Percentiles rank a stretch among this genome's conserved stretches.
These are phyloP conservation scores for Mortierella hygrophila DNA, from an alignment of 192 early-diverging fungal species.

Conservation along the genomic window DNA sequence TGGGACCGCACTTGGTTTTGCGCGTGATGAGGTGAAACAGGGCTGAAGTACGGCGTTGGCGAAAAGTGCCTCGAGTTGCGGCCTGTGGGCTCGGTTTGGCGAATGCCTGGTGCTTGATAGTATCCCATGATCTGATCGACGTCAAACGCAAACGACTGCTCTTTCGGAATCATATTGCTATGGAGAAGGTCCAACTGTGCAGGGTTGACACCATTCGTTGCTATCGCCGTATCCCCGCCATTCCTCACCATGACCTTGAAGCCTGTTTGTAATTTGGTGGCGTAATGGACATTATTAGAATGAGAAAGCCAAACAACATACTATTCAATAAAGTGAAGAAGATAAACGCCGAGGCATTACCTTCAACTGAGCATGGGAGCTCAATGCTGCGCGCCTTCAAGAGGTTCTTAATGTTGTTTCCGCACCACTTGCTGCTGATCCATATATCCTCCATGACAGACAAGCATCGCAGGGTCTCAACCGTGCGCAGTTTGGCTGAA, in stretches of 20 bases:
- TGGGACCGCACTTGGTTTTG: slow-evolving; percentile 26
- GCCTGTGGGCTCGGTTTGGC: slow-evolving; percentile 30
- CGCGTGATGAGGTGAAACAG: slow-evolving; percentile 29
- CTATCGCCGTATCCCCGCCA: slow-evolving; percentile 12
- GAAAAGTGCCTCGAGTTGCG: slow-evolving; percentile 51
- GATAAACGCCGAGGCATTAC: background rate
- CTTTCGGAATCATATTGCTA: slow-evolving; percentile 26
- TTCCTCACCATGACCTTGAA: slow-evolving; percentile 39
- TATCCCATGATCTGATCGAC: slow-evolving; percentile 55
- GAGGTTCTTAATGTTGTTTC: slow-evolving; percentile 46
- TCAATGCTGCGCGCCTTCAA: slow-evolving; percentile 50
- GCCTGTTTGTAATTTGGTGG: slow-evolving; percentile 3
- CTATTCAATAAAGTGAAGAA: too few relatives aligned
- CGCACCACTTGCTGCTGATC: slow-evolving; percentile 50
- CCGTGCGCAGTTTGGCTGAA: slow-evolving; percentile 51
- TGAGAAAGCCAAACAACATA: background rate
- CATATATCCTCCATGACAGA: slow-evolving; percentile 48
- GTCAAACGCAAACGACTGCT: slow-evolving; percentile 49
- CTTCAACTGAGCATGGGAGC: slow-evolving; percentile 47
- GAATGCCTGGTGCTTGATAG: slow-evolving; percentile 28
- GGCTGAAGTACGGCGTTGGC: slow-evolving; percentile 49
- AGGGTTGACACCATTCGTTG: slow-evolving; percentile 5
- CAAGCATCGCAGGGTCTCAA: slow-evolving; percentile 46
- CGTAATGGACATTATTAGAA: background rate
- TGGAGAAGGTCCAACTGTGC: slow-evolving; percentile 8